A percentile compares a stretch with the other conserved stretches of the same genome.
Conservation (phyloP, 179 eudicot genomes). For the Carnegiea gigantea region DNA sequence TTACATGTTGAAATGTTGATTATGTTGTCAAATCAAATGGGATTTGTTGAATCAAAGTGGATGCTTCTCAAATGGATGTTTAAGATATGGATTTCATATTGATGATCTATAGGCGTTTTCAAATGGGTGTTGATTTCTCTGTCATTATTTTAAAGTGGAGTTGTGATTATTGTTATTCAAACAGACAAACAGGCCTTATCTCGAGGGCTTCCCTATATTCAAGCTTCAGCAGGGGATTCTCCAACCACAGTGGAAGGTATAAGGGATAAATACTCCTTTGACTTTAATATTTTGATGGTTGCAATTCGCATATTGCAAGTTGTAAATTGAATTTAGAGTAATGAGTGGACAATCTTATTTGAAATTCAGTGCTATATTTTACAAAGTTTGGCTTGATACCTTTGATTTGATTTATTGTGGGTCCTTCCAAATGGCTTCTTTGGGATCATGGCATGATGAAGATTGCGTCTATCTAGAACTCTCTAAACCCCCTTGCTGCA, state of each 20-base stretch:
- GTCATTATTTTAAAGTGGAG: not conserved
- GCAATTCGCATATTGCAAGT: not conserved
- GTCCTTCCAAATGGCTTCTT: not conserved
- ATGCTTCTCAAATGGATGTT: not conserved
- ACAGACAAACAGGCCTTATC: conserved; percentile 21
- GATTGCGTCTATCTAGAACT: not conserved
- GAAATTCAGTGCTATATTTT: not conserved
- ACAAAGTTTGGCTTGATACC: not conserved
- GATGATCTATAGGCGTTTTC: not conserved
- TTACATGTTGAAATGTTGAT: not conserved
- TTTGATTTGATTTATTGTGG: not conserved
- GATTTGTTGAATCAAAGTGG: not conserved
- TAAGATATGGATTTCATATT: not conserved
- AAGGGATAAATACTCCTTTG: conserved; percentile 9
- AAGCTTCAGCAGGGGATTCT: conserved; percentile 29
- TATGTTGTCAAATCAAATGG: not conserved
- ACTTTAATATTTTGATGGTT: not conserved
- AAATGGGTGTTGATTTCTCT: not conserved
- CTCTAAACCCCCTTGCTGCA: not conserved
- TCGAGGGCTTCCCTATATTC: conserved; percentile 23
- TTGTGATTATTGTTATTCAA: conserved; percentile 10
- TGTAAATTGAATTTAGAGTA: not conserved
- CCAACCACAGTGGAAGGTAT: conserved; percentile 26
- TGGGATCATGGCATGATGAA: not conserved
- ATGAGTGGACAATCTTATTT: not conserved